Evolutionary conservation across 352 stramenopile genomes (phyloP), one percentile per base, ranked within the genome.

Genomic region (Globisporangium nunn): DNA sequence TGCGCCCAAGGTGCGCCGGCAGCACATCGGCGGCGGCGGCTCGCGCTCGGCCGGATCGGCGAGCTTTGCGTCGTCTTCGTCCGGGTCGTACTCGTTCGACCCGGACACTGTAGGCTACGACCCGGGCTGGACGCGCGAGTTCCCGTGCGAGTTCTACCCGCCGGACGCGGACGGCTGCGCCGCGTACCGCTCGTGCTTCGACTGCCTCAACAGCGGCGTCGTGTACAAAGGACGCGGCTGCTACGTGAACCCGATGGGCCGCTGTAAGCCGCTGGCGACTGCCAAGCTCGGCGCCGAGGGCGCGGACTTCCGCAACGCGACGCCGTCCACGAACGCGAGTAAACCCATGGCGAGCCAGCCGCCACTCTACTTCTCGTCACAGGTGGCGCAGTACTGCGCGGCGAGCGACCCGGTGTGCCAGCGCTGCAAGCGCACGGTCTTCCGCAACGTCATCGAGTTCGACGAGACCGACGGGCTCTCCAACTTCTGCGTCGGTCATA

Each of bases 141-240:
- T 68, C 49, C 64, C 60, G 10, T 81, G 72, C 46, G 56, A 64
- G 60, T 81, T 59, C 50, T 81, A 81, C 64, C 70, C 72, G 45
- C 67, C 72, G 6, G 61, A 76, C 33, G 56, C 46, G 39, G 68
- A 76, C 47, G 54, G 54, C 23, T 81, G 72, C 45, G 61, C 73
- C 52, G 58, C 70, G 0, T 72, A 72, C 50, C 67, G 72, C 17
- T 75, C 70, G 35, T 81, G 72, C 62, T 79, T 69, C 54, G 72
- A 81, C 61, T 81, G 72, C 45, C 65, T 81, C 15, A 81, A 81
- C 51, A 35, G 47, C 23, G 58, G 58, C 41, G 37, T 63, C 29
- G 23, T 63, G 18, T 63, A 63, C 58, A 63, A 59, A 49, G 58
- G 58, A n/a, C 51, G 35, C 23, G 58, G 58, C 46, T 63, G 58